These are phyloP conservation scores for Tetrapisispora fleetii DNA, from an alignment of 805 yeast species.

Conservation along the genomic window DNA sequence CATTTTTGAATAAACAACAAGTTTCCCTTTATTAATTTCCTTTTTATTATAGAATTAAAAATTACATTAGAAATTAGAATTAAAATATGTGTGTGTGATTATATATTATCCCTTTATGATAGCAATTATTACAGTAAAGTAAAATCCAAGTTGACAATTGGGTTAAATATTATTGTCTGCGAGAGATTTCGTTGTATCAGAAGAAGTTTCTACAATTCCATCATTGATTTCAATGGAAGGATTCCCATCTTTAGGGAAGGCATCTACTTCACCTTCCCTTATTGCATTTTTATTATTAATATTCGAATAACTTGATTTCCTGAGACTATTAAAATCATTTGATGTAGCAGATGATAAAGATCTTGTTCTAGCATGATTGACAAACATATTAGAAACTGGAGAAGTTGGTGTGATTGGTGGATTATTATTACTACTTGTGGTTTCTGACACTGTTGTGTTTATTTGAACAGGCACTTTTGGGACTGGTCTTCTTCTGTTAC, in stretches of 20 bases:
- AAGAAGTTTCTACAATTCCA: no score
- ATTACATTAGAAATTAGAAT: no score
- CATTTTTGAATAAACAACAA: no score
- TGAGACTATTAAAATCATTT: background rate
- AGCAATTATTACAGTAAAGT: no score
- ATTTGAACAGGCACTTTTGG: conserved; percentile 11
- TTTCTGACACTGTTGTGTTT: background rate
- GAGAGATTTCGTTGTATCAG: no score
- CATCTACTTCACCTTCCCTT: background rate
- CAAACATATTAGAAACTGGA: conserved; percentile 19
- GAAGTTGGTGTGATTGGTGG: conserved; percentile 5
- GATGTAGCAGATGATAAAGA: conserved; percentile 10
- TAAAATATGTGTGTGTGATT: no score
- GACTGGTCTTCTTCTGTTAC: conserved; percentile 23
- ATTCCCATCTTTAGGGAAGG: background rate
- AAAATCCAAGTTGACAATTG: no score
- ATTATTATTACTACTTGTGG: background rate
- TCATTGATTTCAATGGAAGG: background rate
- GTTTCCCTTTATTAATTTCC: no score
- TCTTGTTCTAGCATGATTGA: conserved; percentile 14
- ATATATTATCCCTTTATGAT: no score
- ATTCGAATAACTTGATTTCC: background rate
- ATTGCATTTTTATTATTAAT: background rate
- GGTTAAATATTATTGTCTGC: no score
- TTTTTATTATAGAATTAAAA: no score